Base-by-base conservation (phyloP, 2,329 filamentous ascomycete genomes). In the Passalora sequoiae region DNA sequence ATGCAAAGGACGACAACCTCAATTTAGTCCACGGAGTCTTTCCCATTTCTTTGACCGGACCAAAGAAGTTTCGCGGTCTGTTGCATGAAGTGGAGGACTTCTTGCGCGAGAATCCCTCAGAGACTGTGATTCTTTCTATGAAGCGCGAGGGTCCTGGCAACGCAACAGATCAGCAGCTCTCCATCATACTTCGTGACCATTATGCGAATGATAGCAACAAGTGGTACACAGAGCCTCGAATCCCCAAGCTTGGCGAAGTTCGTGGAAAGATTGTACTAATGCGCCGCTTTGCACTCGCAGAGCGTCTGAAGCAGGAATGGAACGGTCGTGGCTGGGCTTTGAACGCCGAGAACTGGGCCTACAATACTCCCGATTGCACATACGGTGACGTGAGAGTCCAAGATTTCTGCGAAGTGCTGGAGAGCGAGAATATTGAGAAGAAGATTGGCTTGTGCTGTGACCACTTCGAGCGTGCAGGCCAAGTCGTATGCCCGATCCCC, bases 61-160 rank as follows among this genome's bases (percentile, higher is more conserved):
- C 73, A 54, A 94, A 89, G 65, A 84, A 86, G 63, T 83, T 97
- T 59, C 76, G 77, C 45, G 79, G 83, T 40, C 70, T 97, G 46
- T 73, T 94, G 47, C 78, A 81, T 32, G 78, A 81, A 30, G 73
- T 89, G 38, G 49, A 54, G 4, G 67, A 71, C 13, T 97, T 96
- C 66, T 76, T 97, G 10, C 76, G 84, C 21, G 69, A 74, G 19
- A 83, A 96, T 63, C 84, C 86, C 0, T 80, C 77, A 46, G 92
- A 98, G 69, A 84, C 84, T 0, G 69, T 98, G 48, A 79, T 97
- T 55, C 76, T 97, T 66, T 89, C 84, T 43, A 62, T 98, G 56
- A 98, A 98, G 70, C 83, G 89, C 47, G 92, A 98, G 69, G 92
- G 92, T 15, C 77, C 84, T 0, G 91, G 91, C 42, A 81, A 77